Percentiles rank a stretch among this genome's conserved stretches.
Conservation (phyloP, 2,329 filamentous ascomycete genomes). For the Paecilomyces sp. region DNA sequence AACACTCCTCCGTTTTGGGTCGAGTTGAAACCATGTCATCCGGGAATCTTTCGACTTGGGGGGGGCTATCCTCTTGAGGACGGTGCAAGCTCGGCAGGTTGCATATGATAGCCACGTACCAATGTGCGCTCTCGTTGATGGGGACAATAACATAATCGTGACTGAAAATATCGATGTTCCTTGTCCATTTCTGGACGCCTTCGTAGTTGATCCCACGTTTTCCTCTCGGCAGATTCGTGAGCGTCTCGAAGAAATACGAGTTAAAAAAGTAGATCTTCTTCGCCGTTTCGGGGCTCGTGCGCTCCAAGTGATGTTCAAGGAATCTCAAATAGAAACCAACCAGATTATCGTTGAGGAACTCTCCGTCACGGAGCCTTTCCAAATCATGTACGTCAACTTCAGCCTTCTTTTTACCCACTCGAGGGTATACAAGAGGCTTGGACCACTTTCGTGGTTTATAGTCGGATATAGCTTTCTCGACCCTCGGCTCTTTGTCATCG, state of each 20-base stretch:
- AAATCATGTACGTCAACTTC: conserved; percentile 45
- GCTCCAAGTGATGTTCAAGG: conserved; percentile 55
- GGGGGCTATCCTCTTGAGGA: conserved; percentile 2
- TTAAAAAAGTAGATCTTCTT: conserved; percentile 80
- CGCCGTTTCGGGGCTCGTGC: conserved; percentile 48
- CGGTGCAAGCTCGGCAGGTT: conserved; percentile 63
- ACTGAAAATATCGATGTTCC: conserved; percentile 72
- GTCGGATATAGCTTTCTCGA: background rate
- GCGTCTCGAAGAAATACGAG: conserved; percentile 79
- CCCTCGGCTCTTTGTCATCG: conserved; percentile 1
- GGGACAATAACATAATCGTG: conserved; percentile 89
- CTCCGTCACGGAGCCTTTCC: conserved; percentile 67
- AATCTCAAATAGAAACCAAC: conserved; percentile 81
- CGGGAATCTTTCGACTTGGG: conserved; percentile 3
- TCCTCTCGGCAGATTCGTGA: conserved; percentile 54
- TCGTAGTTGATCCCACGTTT: conserved; percentile 67
- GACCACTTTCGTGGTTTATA: conserved; percentile 2
- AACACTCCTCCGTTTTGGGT: conserved; percentile 11
- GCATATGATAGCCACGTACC: conserved; percentile 94
- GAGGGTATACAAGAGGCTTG: conserved; percentile 38
- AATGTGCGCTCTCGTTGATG: conserved; percentile 80
- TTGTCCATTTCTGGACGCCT: conserved; percentile 80
- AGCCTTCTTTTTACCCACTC: conserved; percentile 39
- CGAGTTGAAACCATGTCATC: conserved; percentile 7
- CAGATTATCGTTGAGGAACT: conserved; percentile 89